Percentiles rank a stretch among this genome's conserved stretches.
These are phyloP conservation scores for Ustilago lituana DNA, from an alignment of 1,284 basidiomycete genomes.

Conservation along the genomic window DNA sequence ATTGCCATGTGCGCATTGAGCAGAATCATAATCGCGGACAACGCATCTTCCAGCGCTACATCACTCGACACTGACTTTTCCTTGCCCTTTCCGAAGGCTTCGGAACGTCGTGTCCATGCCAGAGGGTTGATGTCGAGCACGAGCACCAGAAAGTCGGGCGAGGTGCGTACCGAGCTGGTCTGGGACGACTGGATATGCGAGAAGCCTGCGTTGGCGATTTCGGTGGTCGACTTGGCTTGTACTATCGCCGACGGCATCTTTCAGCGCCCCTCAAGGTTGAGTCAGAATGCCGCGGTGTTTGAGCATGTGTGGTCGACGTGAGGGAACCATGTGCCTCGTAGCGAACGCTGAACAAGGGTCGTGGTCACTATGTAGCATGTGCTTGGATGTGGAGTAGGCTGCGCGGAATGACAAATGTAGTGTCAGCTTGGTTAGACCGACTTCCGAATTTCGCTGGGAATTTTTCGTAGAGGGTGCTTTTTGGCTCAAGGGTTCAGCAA, in stretches of 20 bases:
- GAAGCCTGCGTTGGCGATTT: constrained; percentile 46
- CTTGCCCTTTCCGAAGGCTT: constrained; percentile 23
- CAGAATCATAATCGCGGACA: constrained; percentile 78
- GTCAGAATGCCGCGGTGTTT: no score
- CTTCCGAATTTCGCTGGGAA: constrained; percentile 1
- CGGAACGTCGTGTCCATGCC: constrained; percentile 47
- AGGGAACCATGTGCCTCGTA: no score
- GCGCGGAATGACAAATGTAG: constrained; percentile 1
- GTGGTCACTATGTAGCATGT: no score
- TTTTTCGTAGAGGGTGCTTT: constrained; percentile 5
- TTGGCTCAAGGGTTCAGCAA: constrained; percentile 14
- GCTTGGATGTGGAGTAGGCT: constrained; percentile 5
- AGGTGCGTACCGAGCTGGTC: constrained; percentile 15
- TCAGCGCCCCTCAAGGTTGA: no score
- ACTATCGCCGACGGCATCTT: constrained; percentile 34
- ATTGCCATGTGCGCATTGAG: constrained; percentile 90
- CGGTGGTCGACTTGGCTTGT: constrained; percentile 39
- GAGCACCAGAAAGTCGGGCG: constrained; percentile 62
- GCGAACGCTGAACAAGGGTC: no score
- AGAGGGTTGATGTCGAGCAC: constrained; percentile 61
- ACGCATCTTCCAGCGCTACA: constrained; percentile 53
- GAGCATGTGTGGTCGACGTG: no score
- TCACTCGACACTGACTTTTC: constrained; percentile 12
- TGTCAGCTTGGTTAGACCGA: constrained; percentile 10
- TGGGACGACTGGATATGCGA: constrained; percentile 38